Base-by-base conservation (phyloP, 2,329 filamentous ascomycete species). In the Aspergillus sp. region DNA sequence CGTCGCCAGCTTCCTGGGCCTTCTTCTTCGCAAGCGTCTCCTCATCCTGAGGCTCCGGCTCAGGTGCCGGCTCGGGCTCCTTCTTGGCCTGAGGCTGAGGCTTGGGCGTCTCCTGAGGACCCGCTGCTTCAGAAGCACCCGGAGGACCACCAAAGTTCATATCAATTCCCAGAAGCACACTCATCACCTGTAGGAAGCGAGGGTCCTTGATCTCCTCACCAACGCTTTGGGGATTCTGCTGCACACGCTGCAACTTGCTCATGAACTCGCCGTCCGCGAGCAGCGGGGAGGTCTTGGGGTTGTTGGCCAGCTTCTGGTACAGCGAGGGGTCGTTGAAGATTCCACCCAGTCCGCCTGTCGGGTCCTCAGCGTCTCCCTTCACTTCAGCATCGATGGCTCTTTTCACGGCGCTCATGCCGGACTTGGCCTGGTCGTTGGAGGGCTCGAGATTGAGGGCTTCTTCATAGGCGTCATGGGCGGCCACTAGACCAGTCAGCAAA, bases 241-340 rank as follows among this genome's bases (percentile, higher is more conserved):
- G 82, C 52, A 97, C 74, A 43, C 81, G 77, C 68, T 93, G 83
- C 48, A 98, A 77, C 73, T 95, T 97, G 54, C 77, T 73, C 85
- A 98, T 94, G 73, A 98, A 98, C 29, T 81, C 74, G 7, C 84
- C 78, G 62, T 98, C 93, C 48, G 81, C 84, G 30, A 98, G 82
- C 59, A 86, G 81, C 8, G 76, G 67, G 54, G 85, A 83, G 7
- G 94, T 98, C 81, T 97, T 97, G 52, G 94, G 93, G 75, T 97
- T 97, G 59, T 73, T 79, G 53, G 90, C 89, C 48, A 98, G 83
- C 76, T 98, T 98, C 67, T 88, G 79, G 53, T 94, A 77, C 56
- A 98, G 74, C 62, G 89, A 81, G 12, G 93, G 93, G 67, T 98
- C 94, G 66, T 81, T 91, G 78, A 98, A 97, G 79, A 98, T 90